Evolutionary conservation across 2,329 filamentous ascomycete species (phyloP), one percentile per base, ranked within the genome.

Genomic region (Nemania sp.): DNA sequence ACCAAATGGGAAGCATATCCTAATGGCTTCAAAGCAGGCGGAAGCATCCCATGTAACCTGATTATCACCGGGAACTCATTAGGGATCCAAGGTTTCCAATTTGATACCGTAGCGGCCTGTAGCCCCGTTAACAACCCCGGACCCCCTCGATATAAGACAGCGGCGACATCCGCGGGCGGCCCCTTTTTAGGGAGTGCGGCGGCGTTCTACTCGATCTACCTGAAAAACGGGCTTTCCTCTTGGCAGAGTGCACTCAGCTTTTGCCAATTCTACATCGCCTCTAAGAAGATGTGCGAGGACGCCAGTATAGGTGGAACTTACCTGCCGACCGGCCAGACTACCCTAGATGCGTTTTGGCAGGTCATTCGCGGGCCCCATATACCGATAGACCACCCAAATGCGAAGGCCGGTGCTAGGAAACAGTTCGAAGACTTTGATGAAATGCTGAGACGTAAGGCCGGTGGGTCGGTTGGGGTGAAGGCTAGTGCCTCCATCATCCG

Each of bases 301-400:
- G 32, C 63, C 45, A 32, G 55, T 8, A 35, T 58, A 20, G 53
- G 38, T 24, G 47, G 20, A 32, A 57, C 45, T 4, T 68, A 68
- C 41, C 51, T 22, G 1, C 64, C 61, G 1, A 70, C 68, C 5
- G 26, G 54, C 26, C 60, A 70, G 22, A 18, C 61, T 27, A 63
- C 56, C 11, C 53, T 54, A 13, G 64, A 67, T 26, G 68, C 68
- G 18, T 66, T 70, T 18, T 67, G 57, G 61, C 57, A 62, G 22
- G 54, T 62, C 35, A 52, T 65, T 56, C 45, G 54, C 32, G 62
- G 62, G 22, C 43, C 22, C 0, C 0, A 59, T 35, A 22, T 58
- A 29, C 62, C 54, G 20, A 35, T 58, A 57, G 54, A 64, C 43
- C 54, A 64, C 45, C 53, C 53, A 4, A 26, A 64, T n/a, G 43